Evolutionary conservation across 768 basidiomycete species (phyloP), one percentile per base, ranked within the genome.

Genomic region (Mycena pura): DNA sequence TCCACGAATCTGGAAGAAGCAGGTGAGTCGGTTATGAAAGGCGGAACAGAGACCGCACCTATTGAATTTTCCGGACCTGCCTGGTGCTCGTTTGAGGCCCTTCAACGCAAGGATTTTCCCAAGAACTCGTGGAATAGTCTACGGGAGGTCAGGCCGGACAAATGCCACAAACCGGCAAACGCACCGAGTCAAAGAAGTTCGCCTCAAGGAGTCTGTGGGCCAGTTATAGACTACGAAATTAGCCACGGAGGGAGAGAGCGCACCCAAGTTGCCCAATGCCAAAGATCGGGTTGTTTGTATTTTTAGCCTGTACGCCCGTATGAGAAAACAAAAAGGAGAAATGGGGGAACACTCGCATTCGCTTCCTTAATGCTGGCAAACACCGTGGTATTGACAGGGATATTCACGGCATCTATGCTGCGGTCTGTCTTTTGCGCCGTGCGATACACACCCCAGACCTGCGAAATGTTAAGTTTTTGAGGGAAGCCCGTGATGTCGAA

Each of bases 121-220:
- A 21, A 88, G 64, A 21, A 84, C 74, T 27, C 70, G 70, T 25
- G 83, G 78, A 3, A 78, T 79, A 25, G 81, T 77, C 83, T 84
- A 53, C 47, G 15, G 31, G 48, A 13, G 21, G 40, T 41, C 11
- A 51, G 34, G 59, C 15, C 63, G 36, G 13, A 44, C 25, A 24
- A 24, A 5, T 3, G 3, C 9, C 15, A 28, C 9, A 8, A 36
- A 13, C 8, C 27, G 24, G 14, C 28, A 24, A 25, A 49, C 76
- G 69, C 60, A 78, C 79, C 14, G 72, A 60, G 57, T 81, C 73
- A 48, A 82, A 78, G 69, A 83, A 83, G 36, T 70, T 64, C 14
- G 75, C 61, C 1, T 74, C 75, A 36, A 82, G 63, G 13, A 78
- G 61, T 34, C 72, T 73, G 41, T 36, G n/a, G 4, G 38, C 36